These are phyloP conservation scores for Dictyostelium discoideum DNA, from an alignment of 78 protist species.

Conservation along the genomic window dicty_2.7 NC_007089.4:2204501-2205000, in stretches of 20 bases:
- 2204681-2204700: neutral
- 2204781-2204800: neutral
- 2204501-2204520: no score
- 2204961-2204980: conserved; percentile 22
- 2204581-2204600: no score
- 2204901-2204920: conserved; percentile 45
- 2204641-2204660: neutral
- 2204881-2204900: neutral
- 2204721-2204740: conserved; percentile 20
- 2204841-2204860: conserved; percentile 15
- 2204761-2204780: neutral
- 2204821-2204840: conserved; percentile 64
- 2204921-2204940: conserved; percentile 21
- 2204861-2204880: conserved; percentile 3
- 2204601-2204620: no score
- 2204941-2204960: conserved; percentile 69
- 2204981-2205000: conserved; percentile 39
- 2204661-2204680: neutral
- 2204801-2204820: neutral
- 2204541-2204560: no score
- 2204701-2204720: neutral
- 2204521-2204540: no score
- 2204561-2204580: no score
- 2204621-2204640: neutral
- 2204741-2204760: neutral